Conservation (phyloP, 768 basidiomycete species). For the Mycena vulgaris region DNA sequence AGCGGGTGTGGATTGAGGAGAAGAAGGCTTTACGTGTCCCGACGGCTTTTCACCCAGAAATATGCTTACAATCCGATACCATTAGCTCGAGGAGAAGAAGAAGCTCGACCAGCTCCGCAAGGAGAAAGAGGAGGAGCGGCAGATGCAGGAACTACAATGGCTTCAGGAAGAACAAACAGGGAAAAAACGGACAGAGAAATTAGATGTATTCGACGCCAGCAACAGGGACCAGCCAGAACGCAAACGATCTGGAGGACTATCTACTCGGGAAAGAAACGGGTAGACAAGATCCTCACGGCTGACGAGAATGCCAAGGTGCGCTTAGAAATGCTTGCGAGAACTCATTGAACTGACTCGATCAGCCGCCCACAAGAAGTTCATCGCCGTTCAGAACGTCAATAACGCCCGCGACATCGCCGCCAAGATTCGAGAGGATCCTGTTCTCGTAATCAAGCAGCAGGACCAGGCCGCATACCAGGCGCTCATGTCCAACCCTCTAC, state of each 20-base stretch:
- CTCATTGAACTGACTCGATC: constrained; percentile 28
- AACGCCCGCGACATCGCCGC: constrained; percentile 87
- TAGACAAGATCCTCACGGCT: constrained; percentile 94
- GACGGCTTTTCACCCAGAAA: not conserved
- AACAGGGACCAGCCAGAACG: constrained; percentile 84
- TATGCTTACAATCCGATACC: constrained; percentile 33
- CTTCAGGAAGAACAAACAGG: constrained; percentile 97
- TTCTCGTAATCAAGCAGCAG: constrained; percentile 98
- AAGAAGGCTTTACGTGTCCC: constrained; percentile 86
- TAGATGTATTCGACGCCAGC: constrained; percentile 99
- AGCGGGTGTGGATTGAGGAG: too few species aligned
- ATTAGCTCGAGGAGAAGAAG: constrained; percentile 97
- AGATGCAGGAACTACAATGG: constrained; percentile 95
- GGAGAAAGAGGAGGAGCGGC: constrained; percentile 97
- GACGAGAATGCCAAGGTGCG: constrained; percentile 92
- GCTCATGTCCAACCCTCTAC: constrained; percentile 88
- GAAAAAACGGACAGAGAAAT: constrained; percentile 92
- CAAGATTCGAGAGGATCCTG: constrained; percentile 96
- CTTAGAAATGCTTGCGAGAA: not conserved
- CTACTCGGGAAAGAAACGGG: constrained; percentile 96
- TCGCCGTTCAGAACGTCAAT: constrained; percentile 96
- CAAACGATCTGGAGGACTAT: constrained; percentile 97
- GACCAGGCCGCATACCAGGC: constrained; percentile 95
- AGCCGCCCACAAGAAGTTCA: constrained; percentile 92
- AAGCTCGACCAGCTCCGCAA: constrained; percentile 97